phyloP scores from a whole-genome alignment of 2,329 filamentous ascomycete genomes.

The Erysiphe pulchra region DNA sequence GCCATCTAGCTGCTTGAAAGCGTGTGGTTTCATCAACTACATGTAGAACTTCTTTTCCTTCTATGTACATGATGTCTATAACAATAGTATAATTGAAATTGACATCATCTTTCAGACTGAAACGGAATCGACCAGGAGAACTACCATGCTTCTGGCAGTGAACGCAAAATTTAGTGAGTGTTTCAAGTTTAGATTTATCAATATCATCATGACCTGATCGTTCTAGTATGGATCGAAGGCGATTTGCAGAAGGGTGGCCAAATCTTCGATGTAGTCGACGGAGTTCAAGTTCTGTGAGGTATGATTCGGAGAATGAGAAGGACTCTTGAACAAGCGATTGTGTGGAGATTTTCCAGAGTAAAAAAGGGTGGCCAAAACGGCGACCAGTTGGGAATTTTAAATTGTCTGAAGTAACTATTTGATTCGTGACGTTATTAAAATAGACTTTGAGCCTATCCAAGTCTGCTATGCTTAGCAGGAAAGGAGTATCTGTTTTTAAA shows the following conservation, averaged over 20 bases:
- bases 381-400: not conserved
- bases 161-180: not conserved
- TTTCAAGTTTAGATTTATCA: not conserved
- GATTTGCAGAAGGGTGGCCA: not conserved
- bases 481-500: not conserved
- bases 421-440: not conserved
- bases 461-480: not conserved
- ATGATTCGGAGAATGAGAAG: not conserved
- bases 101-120: not conserved
- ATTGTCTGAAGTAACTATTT: not conserved
- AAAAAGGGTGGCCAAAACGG: not conserved
- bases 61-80: not conserved
- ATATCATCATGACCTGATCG: not conserved
- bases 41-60: not conserved
- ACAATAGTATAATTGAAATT: not conserved
- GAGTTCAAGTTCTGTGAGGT: not conserved
- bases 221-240: not conserved
- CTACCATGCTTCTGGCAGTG: not conserved
- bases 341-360: not conserved
- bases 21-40: not conserved
- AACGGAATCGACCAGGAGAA: not conserved
- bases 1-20: not conserved
- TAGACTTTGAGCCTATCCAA: not conserved
- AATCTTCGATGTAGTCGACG: not conserved
- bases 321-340: not conserved